phyloP scores from a whole-genome alignment of 768 basidiomycete genomes.

The Asterophora lycoperdoides region DNA sequence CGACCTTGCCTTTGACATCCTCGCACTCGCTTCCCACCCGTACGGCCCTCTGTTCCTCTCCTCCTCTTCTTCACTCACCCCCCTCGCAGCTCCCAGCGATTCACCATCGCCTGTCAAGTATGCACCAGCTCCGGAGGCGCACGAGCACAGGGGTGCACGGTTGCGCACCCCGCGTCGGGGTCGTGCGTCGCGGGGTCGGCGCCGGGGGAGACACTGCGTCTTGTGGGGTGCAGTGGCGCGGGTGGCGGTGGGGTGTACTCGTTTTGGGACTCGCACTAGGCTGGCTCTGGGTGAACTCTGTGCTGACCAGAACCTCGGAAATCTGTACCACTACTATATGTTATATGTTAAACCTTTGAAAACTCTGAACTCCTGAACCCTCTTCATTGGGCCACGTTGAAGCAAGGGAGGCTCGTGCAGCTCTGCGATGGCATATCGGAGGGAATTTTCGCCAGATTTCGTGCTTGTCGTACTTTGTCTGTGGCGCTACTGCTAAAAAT shows the following conservation, averaged over 20 bases:
- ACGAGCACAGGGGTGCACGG: conserved; percentile 5
- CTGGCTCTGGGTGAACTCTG: too few relatives aligned
- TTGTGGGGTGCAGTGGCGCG: conserved; percentile 10
- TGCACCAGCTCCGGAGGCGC: conserved; percentile 3
- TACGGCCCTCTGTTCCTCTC: conserved; percentile 1
- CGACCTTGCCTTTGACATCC: conserved; percentile 4
- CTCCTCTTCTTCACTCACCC: not conserved
- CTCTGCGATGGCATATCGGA: too few relatives aligned
- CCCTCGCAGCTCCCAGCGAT: conserved; percentile 12
- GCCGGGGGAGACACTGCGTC: conserved; percentile 4
- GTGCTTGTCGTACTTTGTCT: too few relatives aligned
- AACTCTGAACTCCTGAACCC: too few relatives aligned
- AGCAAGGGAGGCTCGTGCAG: too few relatives aligned
- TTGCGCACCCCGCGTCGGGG: conserved; percentile 11
- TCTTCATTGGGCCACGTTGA: too few relatives aligned
- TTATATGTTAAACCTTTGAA: too few relatives aligned
- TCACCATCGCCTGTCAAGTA: conserved; percentile 11
- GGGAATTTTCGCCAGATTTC: too few relatives aligned
- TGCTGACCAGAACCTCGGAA: too few relatives aligned
- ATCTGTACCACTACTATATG: too few relatives aligned
- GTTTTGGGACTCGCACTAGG: not conserved
- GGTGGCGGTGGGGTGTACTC: conserved; percentile 11
- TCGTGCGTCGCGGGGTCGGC: conserved; percentile 10
- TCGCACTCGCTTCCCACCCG: not conserved
- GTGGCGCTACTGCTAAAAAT: too few relatives aligned